These are phyloP conservation scores for Barnettozyma hawaiiensis DNA, from an alignment of 1,139 yeast species.

Conservation along the genomic window DNA sequence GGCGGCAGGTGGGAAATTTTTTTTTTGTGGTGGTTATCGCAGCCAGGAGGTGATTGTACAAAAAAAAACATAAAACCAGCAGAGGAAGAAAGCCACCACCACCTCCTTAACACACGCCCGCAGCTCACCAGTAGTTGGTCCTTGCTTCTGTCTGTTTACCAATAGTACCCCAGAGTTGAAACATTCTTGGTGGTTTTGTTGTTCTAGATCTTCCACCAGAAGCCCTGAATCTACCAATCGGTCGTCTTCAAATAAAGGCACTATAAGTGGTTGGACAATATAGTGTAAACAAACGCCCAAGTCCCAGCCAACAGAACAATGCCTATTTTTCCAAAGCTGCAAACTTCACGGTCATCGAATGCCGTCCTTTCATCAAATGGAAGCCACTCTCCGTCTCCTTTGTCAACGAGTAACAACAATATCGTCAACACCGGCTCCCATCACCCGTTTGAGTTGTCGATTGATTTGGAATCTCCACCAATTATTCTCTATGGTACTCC, in stretches of 20 bases:
- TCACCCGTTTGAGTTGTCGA: constrained; percentile 43
- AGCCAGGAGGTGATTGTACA: no score
- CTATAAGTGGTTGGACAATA: no score
- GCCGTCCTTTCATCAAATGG: not conserved
- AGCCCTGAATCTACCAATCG: not conserved
- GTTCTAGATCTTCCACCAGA: not conserved
- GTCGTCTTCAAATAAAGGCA: no score
- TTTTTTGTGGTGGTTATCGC: no score
- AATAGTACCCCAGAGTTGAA: not conserved
- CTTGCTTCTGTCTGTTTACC: not conserved
- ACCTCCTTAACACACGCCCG: not conserved
- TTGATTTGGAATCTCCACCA: constrained; percentile 87
- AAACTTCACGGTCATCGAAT: constrained; percentile 5
- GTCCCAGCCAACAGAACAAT: constrained; percentile 4
- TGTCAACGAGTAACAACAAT: constrained; percentile 14
- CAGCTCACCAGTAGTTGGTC: not conserved
- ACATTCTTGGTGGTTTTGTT: not conserved
- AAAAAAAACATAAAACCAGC: no score
- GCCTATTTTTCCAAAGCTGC: constrained; percentile 21
- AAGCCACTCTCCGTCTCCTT: constrained; percentile 1
- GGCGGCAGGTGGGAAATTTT: constrained; percentile 2
- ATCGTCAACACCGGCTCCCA: constrained; percentile 13
- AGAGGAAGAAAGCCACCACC: no score
- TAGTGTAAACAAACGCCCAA: not conserved
- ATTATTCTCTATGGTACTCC: constrained; percentile 77